phyloP scores from a whole-genome alignment of 306 rosid species.

The Quercus gilva region DNA sequence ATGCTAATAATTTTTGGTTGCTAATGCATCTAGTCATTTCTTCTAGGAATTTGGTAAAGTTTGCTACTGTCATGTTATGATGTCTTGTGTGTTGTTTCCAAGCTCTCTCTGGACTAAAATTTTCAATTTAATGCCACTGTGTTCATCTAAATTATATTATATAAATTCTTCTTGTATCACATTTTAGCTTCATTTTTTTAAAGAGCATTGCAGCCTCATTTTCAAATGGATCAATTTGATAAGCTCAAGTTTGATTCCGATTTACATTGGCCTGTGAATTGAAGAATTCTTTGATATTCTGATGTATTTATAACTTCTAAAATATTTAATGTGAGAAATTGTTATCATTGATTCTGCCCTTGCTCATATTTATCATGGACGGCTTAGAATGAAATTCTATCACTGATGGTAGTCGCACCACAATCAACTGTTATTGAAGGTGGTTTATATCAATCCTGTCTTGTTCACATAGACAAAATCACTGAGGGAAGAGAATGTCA shows the following conservation, averaged over 20 bases:
- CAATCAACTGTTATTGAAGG: background rate
- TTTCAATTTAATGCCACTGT: background rate
- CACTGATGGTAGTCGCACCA: background rate
- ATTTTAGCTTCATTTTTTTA: background rate
- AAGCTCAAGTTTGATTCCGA: background rate
- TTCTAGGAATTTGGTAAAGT: background rate
- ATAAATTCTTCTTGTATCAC: background rate
- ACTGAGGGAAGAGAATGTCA: no score
- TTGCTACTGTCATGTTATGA: background rate
- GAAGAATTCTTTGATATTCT: background rate
- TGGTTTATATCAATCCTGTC: no score
- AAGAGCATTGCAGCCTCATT: background rate
- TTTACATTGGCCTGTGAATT: background rate
- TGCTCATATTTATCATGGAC: background rate
- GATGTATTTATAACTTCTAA: background rate
- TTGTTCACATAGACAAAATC: no score
- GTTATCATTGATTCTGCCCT: background rate
- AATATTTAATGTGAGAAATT: background rate
- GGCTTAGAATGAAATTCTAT: background rate
- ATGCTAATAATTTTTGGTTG: background rate
- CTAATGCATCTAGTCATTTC: background rate
- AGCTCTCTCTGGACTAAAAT: background rate
- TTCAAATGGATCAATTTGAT: background rate
- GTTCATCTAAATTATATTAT: background rate
- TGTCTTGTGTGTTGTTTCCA: background rate